Evolutionary conservation across 345 rosid genomes (phyloP).

Genomic region (Salix purpurea): DNA sequence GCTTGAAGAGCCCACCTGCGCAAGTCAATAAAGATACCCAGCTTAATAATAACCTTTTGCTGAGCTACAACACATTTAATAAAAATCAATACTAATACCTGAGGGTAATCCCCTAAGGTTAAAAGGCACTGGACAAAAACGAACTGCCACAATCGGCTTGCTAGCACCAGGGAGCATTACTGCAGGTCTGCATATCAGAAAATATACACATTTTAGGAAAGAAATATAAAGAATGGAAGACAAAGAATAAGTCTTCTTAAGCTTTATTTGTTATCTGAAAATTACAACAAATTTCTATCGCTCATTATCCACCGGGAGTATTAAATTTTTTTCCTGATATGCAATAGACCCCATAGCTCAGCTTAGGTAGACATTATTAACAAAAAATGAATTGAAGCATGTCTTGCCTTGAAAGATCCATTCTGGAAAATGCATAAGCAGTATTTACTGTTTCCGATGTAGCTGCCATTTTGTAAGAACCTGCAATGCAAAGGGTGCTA

Average conservation of each 20-base stretch:
- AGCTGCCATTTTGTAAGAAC: constrained; percentile 62
- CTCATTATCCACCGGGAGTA: background rate
- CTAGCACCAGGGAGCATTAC: constrained; percentile 78
- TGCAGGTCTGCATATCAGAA: constrained; percentile 59
- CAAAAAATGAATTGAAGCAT: background rate
- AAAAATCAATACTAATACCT: constrained; percentile 40
- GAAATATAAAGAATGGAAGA: constrained; percentile 1
- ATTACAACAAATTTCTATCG: background rate
- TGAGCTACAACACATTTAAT: background rate
- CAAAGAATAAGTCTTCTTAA: background rate
- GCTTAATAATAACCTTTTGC: constrained; percentile 2
- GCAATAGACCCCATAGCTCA: background rate
- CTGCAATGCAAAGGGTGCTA: constrained; percentile 36
- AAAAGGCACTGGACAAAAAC: constrained; percentile 74
- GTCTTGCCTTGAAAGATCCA: constrained; percentile 79
- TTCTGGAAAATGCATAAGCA: constrained; percentile 77
- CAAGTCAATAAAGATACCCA: constrained; percentile 5
- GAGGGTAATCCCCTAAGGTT: constrained; percentile 50
- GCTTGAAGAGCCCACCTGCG: constrained; percentile 85
- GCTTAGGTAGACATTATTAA: background rate
- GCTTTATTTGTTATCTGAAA: background rate
- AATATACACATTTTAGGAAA: background rate
- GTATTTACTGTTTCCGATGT: constrained; percentile 65
- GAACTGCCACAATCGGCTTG: constrained; percentile 91
- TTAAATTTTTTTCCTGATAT: background rate